Percentiles rank a stretch among this genome's conserved stretches.
These are phyloP conservation scores for Artemisia argyi DNA, from an alignment of 129 eudicot genomes.

Conservation along the genomic window DNA sequence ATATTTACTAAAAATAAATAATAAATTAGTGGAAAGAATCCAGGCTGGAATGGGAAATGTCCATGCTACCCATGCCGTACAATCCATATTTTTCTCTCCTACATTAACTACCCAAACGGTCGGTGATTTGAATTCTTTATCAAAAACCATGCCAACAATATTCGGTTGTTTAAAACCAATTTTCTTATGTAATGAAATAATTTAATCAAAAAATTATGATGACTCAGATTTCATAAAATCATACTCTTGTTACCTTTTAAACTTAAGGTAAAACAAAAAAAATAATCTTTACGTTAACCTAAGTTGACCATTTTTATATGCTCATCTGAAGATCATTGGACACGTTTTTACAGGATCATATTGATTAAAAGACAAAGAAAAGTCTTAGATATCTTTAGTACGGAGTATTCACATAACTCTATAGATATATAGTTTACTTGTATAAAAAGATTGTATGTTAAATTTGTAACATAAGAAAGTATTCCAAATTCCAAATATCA, in stretches of 20 bases:
- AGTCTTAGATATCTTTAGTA: no score
- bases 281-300: no score
- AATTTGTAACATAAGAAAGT: neutral
- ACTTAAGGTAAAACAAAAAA: no score
- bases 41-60: conserved; percentile 1
- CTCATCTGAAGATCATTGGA: no score
- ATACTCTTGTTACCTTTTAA: no score
- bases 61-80: conserved; percentile 5
- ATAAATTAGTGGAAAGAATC: neutral
- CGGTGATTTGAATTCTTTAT: conserved; percentile 8
- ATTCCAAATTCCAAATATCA: neutral
- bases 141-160: neutral
- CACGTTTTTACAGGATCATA: no score
- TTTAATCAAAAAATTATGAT: neutral
- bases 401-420: no score
- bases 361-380: no score
- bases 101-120: conserved; percentile 5
- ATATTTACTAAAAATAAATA: neutral
- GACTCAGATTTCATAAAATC: neutral
- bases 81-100: neutral
- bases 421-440: no score
- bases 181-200: neutral
- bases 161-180: neutral
- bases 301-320: no score
- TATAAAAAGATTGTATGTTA: no score